Base-by-base conservation (phyloP, 768 basidiomycete species). In the Amanita pseudoporphyria region DNA sequence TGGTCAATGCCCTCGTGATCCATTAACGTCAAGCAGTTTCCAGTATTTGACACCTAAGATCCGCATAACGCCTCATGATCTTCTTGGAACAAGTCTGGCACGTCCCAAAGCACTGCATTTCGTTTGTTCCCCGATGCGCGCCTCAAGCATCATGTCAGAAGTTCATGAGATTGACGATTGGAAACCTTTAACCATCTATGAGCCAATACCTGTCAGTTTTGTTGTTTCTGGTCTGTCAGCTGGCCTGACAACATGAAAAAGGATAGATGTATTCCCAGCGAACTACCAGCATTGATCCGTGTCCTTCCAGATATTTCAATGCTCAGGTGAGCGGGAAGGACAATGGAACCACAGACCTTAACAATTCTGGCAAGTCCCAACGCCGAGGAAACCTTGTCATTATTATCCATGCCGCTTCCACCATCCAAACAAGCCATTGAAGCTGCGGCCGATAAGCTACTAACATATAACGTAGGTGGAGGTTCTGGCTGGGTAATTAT, bases 91-190 rank as follows among this genome's bases (percentile, higher is more conserved):
- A 4, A 69, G 60, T 46, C 67, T 90, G 6, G 73, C 55, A 16
- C 60, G 57, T n/a, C 64, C 51, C 18, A 32, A 35, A 39, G 26
- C 26, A 16, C 58, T 95, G 37, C 92, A 96, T 63, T 91, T 91
- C 57, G 81, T 92, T 18, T 94, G 90, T 60, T 89, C 89, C 3
- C 90, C 92, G 0, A 61, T 69, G 1, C 76, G 92, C 37, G 87
- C 88, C 3, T 62, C 69, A 12, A 67, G 68, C 4, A 84, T 94
- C 51, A 68, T 87, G 53, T 71, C 75, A 31, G 83, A 93, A 61
- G 72, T 85, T 10, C 60, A 68, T 3, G 60, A 69, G 44, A 63
- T 77, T 9, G 60, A 68, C 3, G 71, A 59, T 9, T 91, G 90
- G 87, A 58, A 66, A 6, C 85, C 91, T 4, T 67, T 68, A 39